Conservation (phyloP, 225 moss, liverwort and hornwort species). For the Antitrichia curtipendula region DNA sequence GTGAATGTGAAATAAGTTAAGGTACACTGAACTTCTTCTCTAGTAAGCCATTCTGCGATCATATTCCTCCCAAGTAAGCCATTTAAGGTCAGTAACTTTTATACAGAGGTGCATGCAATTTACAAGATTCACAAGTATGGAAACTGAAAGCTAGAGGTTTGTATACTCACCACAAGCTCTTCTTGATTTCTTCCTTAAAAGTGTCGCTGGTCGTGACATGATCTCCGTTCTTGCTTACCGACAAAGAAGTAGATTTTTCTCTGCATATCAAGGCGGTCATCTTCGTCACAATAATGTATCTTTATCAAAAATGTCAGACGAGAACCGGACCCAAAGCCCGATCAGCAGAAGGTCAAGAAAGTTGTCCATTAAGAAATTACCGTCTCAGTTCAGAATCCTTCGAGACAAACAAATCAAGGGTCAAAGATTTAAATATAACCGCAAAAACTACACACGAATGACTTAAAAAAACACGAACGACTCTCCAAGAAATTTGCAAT, state of each 20-base stretch:
- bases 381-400: background rate
- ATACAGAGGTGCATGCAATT: background rate
- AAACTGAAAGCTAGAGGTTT: background rate
- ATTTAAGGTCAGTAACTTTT: background rate
- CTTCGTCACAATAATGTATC: background rate
- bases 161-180: slow-evolving; percentile 51
- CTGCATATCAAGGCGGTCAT: slow-evolving; percentile 23
- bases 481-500: background rate
- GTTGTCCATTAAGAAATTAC: background rate
- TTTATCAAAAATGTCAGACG: background rate
- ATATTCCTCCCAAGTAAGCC: background rate
- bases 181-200: slow-evolving; percentile 61
- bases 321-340: background rate
- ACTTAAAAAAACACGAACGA: background rate
- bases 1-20: background rate
- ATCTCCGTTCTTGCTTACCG: slow-evolving; percentile 80
- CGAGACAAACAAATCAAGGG: background rate
- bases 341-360: background rate
- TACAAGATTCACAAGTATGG: background rate
- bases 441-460: background rate
- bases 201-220: slow-evolving; percentile 58
- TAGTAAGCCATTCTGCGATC: background rate
- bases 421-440: background rate
- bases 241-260: slow-evolving; percentile 51
- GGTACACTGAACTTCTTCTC: background rate